Evolutionary conservation across 1,139 yeast species (phyloP), one percentile per base, ranked within the genome.

Genomic region (Blastobotrys proliferans): DNA sequence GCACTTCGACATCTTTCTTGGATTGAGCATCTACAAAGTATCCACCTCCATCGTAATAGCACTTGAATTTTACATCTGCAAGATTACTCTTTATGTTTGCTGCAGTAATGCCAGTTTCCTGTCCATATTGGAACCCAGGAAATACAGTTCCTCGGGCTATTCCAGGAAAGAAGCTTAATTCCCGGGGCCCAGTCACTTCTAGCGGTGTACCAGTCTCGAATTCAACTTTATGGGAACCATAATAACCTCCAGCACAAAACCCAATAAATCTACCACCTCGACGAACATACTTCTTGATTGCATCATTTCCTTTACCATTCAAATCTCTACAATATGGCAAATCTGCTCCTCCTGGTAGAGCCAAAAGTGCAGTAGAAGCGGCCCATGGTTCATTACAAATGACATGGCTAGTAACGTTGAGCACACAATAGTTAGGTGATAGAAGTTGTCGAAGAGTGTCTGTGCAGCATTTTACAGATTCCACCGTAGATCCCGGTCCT

Each of bases 281-380:
- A 27, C 77, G 69, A 2, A 92, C 88, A 61, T 71, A 90, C 39
- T 77, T 77, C 24, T 67, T 62, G 46, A 92, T 85, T 31, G 66
- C 66, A 3, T 63, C 56, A 54, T 80, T 85, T 0, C 88, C 90
- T 6, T 62, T 66, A 1, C 96, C 95, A 53, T 83, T 79, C 44
- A 90, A 70, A 1, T 72, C 70, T 35, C 72, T 68, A 58, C 96
- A 85, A 58, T 76, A 83, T 0, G 97, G 97, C 41, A 88, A 66
- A 61, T 92, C 98, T 1, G 97, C 97, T 3, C 98, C 98, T 2
- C 98, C 98, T 0, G 98, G 99, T 21, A 94, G 64, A 3, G 90
- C 95, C 41, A 92, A 61, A 51, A 86, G 68, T 0, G 94, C 71
- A 0, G 97, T 84, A 55, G 85, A 84, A 6, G 74, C 58, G 55